Evolutionary conservation across 2,329 filamentous ascomycete genomes (phyloP), one percentile per base, ranked within the genome.

Genomic region (Aspergillus sp.): DNA sequence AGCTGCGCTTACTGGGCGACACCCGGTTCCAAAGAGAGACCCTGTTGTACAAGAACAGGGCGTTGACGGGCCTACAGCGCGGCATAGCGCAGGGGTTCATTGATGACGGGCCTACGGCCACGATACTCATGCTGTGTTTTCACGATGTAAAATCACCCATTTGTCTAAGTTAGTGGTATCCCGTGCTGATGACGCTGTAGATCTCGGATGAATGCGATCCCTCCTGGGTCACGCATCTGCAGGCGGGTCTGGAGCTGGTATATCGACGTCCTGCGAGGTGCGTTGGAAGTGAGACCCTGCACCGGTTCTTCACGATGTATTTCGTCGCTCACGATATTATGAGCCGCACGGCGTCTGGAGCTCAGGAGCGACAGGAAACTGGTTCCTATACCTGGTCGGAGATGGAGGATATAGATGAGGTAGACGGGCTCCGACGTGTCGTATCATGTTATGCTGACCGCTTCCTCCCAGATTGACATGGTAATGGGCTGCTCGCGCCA

Each of bases 311-410:
- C 19, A 20, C 35, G 6, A 57, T 57, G 59, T 70, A 70, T 51
- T 69, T 70, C 52, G 64, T 68, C 2, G 65, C 65, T 6, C 67
- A 70, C 49, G 65, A 67, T 44, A 65, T 69, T 22, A 69, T 70
- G 67, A 65, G 60, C 10, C 57, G 59, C 3, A 62, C 56, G n/a
- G 61, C 54, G 2, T 54, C 53, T 2, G 53, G 51, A 13, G 26
- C 16, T 8, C 26, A 19, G 50, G 32, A 40, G n/a, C 26, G 51
- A 19, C 36, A 22, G 42, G 14, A 46, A 51, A 30, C 22, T 30
- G 26, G 38, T 19, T 36, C 30, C 24, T 54, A 57, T 35, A 48
- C 24, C 8, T 65, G 63, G 63, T 43, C 62, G 19, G 59, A 59
- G 5, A 56, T 54, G 33, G 61, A 66, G 16, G 36, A 59, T 36